phyloP scores from a whole-genome alignment of 306 rosid species.

The Betula pendula region DNA sequence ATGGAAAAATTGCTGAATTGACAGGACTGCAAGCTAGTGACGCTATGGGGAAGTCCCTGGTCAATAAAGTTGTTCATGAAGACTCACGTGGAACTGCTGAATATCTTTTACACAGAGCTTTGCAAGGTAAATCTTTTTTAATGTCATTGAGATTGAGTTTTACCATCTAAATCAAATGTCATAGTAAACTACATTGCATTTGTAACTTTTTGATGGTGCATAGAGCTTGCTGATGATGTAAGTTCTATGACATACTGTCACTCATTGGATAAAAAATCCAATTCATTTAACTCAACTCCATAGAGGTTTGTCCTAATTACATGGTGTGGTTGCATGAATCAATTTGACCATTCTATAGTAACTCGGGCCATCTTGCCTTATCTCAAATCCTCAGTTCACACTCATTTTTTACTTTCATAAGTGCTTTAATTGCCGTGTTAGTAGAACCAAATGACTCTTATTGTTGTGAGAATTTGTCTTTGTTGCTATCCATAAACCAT shows the following conservation, averaged over 20 bases:
- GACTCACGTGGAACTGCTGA: conserved; percentile 51
- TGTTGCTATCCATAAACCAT: background rate
- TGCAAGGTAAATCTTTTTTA: conserved; percentile 58
- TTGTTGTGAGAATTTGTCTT: background rate
- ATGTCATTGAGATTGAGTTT: background rate
- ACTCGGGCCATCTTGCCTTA: background rate
- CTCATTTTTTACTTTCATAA: background rate
- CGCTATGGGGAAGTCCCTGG: conserved; percentile 73
- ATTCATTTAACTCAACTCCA: background rate
- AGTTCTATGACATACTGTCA: conserved; percentile 4
- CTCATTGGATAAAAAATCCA: background rate
- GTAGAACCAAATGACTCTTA: background rate
- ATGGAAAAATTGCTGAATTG: conserved; percentile 66
- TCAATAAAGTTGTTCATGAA: conserved; percentile 54
- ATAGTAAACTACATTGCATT: background rate
- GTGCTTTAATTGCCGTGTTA: too few species aligned
- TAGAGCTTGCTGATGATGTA: conserved; percentile 1
- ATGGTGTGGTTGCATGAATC: background rate
- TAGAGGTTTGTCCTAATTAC: background rate
- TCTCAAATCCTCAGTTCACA: background rate
- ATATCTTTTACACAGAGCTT: conserved; percentile 47
- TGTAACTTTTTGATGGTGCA: background rate
- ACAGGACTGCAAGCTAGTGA: conserved; percentile 49
- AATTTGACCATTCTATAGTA: background rate
- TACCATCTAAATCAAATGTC: conserved; percentile 18